A percentile compares a stretch with the other conserved stretches of the same genome.
These are phyloP conservation scores for Morella rubra DNA, from an alignment of 306 rosid genomes.

Conservation along the genomic window DNA sequence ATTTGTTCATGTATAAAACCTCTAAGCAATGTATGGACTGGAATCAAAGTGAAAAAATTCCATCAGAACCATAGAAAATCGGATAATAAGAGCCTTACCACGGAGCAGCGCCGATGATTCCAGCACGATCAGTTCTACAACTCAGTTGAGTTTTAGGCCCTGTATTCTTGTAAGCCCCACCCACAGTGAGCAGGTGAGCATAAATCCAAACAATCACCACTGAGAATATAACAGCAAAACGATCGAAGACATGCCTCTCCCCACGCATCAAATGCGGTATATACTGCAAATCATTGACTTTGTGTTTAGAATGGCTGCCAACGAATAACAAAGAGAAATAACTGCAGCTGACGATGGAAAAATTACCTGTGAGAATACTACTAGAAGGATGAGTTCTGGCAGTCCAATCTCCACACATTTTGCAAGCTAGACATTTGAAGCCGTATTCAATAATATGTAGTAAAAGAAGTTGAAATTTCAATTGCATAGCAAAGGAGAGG, in stretches of 20 bases:
- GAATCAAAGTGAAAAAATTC: neutral
- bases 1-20: slow-evolving; percentile 12
- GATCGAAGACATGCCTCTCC: slow-evolving; percentile 51
- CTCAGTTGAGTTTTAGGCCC: slow-evolving; percentile 52
- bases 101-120: slow-evolving; percentile 75
- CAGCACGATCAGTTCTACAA: slow-evolving; percentile 95
- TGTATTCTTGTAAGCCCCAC: slow-evolving; percentile 81
- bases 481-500: neutral
- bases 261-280: slow-evolving; percentile 70
- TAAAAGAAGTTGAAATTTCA: slow-evolving; percentile 15
- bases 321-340: slow-evolving; percentile 5
- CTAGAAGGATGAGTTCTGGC: slow-evolving; percentile 69
- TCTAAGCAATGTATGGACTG: neutral
- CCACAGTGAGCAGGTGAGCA: slow-evolving; percentile 81
- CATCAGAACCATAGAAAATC: slow-evolving; percentile 1
- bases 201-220: slow-evolving; percentile 80
- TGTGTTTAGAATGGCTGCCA: slow-evolving; percentile 6
- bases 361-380: slow-evolving; percentile 81
- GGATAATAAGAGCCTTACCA: slow-evolving; percentile 52
- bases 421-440: slow-evolving; percentile 59
- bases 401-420: slow-evolving; percentile 92
- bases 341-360: slow-evolving; percentile 6
- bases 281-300: slow-evolving; percentile 49
- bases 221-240: slow-evolving; percentile 87
- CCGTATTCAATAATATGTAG: slow-evolving; percentile 11